Evolutionary conservation across 2,329 filamentous ascomycete species (phyloP), one percentile per base, ranked within the genome.

Genomic region (Ambrosiella xylebori): DNA sequence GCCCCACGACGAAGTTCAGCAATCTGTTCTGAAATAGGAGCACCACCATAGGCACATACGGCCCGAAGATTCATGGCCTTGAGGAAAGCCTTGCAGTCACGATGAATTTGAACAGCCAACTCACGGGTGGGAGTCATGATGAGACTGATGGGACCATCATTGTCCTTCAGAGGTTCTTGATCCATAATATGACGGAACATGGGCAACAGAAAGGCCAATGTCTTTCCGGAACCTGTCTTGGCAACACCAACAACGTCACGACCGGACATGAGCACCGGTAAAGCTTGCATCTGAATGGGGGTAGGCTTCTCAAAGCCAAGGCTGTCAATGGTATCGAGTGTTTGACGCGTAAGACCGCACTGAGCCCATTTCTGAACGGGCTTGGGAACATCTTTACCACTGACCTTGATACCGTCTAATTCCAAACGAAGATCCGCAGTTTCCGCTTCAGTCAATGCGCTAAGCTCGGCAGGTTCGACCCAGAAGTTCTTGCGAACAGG

Each of bases 141-240:
- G 56, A 98, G 71, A 9, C 84, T 84, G 56, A 98, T 81, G 0
- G 93, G 88, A 0, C 93, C 93, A 67, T 98, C 93, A 62, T 85
- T 82, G 49, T 86, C 82, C 65, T 86, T 86, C 15, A 96, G 73
- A 0, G 86, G 82, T 54, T 82, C 77, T 68, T 98, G 93, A 66
- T 97, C 93, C 70, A 91, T 93, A 72, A 97, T 95, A 68, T 98
- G 93, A 58, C 93, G 82, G 68, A 98, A 96, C 88, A 97, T 96
- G 41, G 93, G 93, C 50, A 98, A 78, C 37, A 95, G 73, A 68
- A 97, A 98, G 5, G 93, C 93, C 65, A 97, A 82, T 0, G 93
- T 98, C 73, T 98, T 98, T 68, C 93, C 93, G 35, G 93, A 97
- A 4, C 93, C 93, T 35, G 93, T 98, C 73, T 97, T 97, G 15